Evolutionary conservation across 768 basidiomycete genomes (phyloP), one percentile per base, ranked within the genome.

Genomic region (Pholiota microspora): DNA sequence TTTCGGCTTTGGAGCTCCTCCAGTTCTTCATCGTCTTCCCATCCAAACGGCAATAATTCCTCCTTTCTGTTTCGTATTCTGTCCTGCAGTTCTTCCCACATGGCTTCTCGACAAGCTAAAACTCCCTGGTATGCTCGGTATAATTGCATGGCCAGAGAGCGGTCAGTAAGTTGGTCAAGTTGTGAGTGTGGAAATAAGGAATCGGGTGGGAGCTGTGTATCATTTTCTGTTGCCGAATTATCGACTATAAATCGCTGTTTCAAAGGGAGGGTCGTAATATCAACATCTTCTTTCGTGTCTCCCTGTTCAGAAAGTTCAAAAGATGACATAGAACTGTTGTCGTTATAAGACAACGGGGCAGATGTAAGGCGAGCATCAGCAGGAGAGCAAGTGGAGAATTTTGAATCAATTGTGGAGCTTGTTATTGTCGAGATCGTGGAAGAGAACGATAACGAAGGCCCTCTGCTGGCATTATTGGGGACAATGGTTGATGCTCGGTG

Each of bases 31-130:
- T 86, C 84, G 57, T 79, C 83, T 28, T 87, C 84, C 86, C 87
- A 89, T n/a, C 86, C 86, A 62, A 82, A 77, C 13, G 76, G 77
- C 51, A 70, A 65, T 24, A 88, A 68, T 54, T 82, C 78, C 5
- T 76, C 73, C 44, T 74, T 77, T 51, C 77, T 72, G 60, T 86
- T 85, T 48, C 82, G 73, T 67, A 85, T 75, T 56, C 81, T 77
- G 57, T 84, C 80, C 59, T 79, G 78, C 46, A 89, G 73, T 51
- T 86, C 85, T 57, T 88, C 86, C 86, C 86, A 89, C 85, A 89
- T 86, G 25, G 85, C 80, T 62, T 88, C 87, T 65, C 85, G 80
- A 59, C 84, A 86, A 10, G 83, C 84, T 10, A 86, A 65, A 7
- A 89, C 82, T 16, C 70, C 67, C 59, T 83, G 79, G 56, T 80